Evolutionary conservation across 2,329 filamentous ascomycete genomes (phyloP), one percentile per base, ranked within the genome.

Genomic region (Monosporascus sp.): DNA sequence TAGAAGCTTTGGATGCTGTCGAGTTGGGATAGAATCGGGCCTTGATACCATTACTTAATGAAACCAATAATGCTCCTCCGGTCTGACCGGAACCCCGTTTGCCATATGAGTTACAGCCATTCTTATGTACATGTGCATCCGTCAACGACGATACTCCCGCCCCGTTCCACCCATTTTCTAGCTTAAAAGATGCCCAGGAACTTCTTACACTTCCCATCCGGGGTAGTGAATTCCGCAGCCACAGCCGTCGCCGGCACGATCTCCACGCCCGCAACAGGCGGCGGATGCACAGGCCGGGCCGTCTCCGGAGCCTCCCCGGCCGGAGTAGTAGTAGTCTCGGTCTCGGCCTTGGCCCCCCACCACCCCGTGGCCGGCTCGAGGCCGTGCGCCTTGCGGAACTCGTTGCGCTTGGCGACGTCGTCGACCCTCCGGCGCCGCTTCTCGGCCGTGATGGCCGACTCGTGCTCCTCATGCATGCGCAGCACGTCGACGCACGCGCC

Each of bases 301-400:
- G 35, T 60, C 56, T 63, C 60, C 41, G 55, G 57, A 1, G 68
- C 65, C 31, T 35, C 52, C 11, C 18, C 15, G 6, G 14, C 48
- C 43, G 47, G 50, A 5, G 53, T 31, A 38, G 37, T 49, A 2
- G 35, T 6, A 11, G 52, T 27, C 24, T 55, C 57, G 15, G 35
- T 50, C 41, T 68, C 66, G 46, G 63, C 67, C 45, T 46, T 54
- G 50, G 44, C 51, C 35, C 59, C 59, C 51, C 60, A 63, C 48
- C 65, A 55, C 7, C 65, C 61, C 9, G 51, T 55, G 11, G 59
- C 58, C 46, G 64, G 53, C 69, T 91, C 87, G 65, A 96, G 70
- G 9, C 90, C 91, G 76, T 96, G 90, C 56, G 88, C 90, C 72
- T 90, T 86, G 64, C 92, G 85, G 73, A 90, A 99, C 70, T 89